Percentiles rank a stretch among this genome's conserved stretches.
These are phyloP conservation scores for Lachnellula willkommii DNA, from an alignment of 2,329 filamentous ascomycete genomes.

Conservation along the genomic window DNA sequence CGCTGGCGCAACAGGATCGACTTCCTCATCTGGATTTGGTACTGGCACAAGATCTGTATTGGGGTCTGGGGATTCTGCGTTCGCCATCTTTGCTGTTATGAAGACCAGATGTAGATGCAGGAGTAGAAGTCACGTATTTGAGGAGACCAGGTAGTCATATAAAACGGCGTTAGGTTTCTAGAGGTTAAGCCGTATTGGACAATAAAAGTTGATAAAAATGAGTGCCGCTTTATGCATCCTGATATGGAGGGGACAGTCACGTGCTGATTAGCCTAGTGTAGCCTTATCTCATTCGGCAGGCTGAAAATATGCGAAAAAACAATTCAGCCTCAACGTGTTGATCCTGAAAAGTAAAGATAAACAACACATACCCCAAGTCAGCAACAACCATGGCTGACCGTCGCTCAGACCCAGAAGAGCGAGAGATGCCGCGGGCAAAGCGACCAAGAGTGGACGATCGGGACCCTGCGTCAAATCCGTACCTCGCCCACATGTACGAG, in stretches of 20 bases:
- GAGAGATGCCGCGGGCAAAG: slow-evolving; percentile 43
- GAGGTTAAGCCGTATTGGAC: too few relatives aligned
- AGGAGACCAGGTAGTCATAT: too few relatives aligned
- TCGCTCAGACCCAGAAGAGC: slow-evolving; percentile 49
- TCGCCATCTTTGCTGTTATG: slow-evolving; percentile 25
- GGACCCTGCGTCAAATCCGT: slow-evolving; percentile 67
- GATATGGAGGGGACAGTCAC: neutral
- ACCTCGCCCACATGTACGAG: slow-evolving; percentile 84
- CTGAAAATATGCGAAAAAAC: neutral
- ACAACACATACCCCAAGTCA: slow-evolving; percentile 17
- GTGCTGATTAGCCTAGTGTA: slow-evolving; percentile 19
- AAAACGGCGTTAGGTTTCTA: too few relatives aligned
- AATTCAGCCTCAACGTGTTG: neutral
- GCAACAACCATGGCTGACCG: slow-evolving; percentile 47
- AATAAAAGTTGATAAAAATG: too few relatives aligned
- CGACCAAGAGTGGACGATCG: slow-evolving; percentile 35
- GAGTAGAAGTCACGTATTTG: too few relatives aligned
- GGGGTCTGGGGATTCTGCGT: slow-evolving; percentile 30
- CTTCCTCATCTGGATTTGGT: slow-evolving; percentile 24
- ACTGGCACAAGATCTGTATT: slow-evolving; percentile 28
- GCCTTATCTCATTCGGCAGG: slow-evolving; percentile 4
- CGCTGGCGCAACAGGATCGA: slow-evolving; percentile 43
- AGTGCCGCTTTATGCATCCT: neutral
- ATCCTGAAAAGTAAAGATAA: slow-evolving; percentile 22
- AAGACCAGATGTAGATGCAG: slow-evolving; percentile 1